Base-by-base conservation (phyloP, 2,329 filamentous ascomycete species). In the Penicillium rolfsii region DNA sequence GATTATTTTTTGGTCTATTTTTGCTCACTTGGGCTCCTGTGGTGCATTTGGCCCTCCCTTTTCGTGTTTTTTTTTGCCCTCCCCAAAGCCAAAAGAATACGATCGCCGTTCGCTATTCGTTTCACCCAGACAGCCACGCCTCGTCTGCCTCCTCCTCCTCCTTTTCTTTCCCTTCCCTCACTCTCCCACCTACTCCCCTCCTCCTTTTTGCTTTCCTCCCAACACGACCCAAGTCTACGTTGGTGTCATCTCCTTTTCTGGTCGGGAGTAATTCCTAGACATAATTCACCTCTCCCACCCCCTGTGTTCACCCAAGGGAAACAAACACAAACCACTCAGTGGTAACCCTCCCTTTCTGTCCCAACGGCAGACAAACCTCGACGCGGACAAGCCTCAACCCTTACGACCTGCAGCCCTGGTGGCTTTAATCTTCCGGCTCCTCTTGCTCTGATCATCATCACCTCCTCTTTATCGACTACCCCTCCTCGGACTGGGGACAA, bases 371-470 rank as follows among this genome's bases (percentile, higher is more conserved):
- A 49, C 26, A 30, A 16, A 30, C 43, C 43, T 46, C 43, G 43
- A 46, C 22, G 24, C 43, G 43, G 52, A 43, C 38, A 2, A 26
- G 26, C 9, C 30, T 46, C 24, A 45, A 30, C 52, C 36, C 30
- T 43, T 30, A 55, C 53, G 41, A 55, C 53, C 38, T 45, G 30
- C 52, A 54, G 64, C 66, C 66, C 66, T 59, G 66, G 66, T 60
- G 65, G 66, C 66, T 68, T 68, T 62, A 30, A 53, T 43, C 49
- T 52, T 33, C 55, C 56, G 58, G 36, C 60, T 57, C 28, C 22
- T 38, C 56, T 52, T 55, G 48, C 19, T 53, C 60, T 57, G 28
- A 50, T 30, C 28, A 48, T 26, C 26, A 30, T n/a, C 5, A 35
- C 46, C 28, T 35, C 46, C 30, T 33, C 46, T 49, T 7, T 33